Evolutionary conservation across 2,329 filamentous ascomycete species (phyloP).

Genomic region (Trichoderma breve): DNA sequence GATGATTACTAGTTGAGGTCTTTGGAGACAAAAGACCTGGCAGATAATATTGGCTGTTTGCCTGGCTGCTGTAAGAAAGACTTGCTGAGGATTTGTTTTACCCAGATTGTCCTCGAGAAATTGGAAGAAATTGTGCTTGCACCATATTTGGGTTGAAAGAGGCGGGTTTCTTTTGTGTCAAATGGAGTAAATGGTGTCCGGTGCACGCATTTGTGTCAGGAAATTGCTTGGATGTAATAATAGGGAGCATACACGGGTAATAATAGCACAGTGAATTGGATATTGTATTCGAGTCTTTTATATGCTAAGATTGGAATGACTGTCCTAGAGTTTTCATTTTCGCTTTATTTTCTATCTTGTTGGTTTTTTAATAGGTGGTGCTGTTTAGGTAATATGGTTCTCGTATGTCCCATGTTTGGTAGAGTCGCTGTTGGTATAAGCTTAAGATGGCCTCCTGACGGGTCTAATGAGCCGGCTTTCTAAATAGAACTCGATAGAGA

Average conservation of each 20-base stretch:
- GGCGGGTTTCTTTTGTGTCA: background rate
- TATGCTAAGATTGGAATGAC: background rate
- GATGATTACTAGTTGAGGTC: constrained; percentile 46
- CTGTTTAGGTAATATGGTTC: background rate
- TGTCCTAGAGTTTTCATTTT: background rate
- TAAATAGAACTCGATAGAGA: background rate
- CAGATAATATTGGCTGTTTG: background rate
- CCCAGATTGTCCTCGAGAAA: background rate
- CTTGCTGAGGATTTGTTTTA: background rate
- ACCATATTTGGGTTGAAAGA: background rate
- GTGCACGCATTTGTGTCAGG: no score
- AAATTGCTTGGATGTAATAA: background rate
- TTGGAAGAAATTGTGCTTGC: background rate
- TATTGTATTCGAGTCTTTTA: background rate
- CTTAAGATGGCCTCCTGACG: background rate
- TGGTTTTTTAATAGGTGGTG: background rate
- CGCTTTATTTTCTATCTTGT: background rate
- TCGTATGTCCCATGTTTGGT: no score
- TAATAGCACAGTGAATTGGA: background rate
- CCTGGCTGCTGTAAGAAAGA: background rate
- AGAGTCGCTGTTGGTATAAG: background rate
- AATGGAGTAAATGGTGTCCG: background rate
- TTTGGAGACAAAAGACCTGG: background rate
- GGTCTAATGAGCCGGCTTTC: background rate
- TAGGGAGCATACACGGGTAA: background rate